Percentiles rank a stretch among this genome's conserved stretches.
These are phyloP conservation scores for Nyssa sinensis DNA, from an alignment of 148 eudicot genomes.

Conservation along the genomic window DNA sequence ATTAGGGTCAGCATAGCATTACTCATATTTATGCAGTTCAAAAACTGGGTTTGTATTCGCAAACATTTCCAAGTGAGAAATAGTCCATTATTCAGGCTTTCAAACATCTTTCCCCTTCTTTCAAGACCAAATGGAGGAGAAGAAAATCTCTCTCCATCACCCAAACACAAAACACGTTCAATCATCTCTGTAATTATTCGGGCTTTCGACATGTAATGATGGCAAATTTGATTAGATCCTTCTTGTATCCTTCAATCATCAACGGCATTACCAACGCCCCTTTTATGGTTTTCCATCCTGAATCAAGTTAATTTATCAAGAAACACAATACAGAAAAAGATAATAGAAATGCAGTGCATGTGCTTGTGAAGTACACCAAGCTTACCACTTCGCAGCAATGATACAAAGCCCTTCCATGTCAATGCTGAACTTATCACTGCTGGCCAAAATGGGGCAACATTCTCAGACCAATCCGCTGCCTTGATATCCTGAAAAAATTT, in stretches of 20 bases:
- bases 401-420: conserved; percentile 86
- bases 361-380: neutral
- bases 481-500: conserved; percentile 61
- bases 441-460: conserved; percentile 98
- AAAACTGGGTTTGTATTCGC: no score
- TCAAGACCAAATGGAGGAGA: no score
- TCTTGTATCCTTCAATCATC: conserved; percentile 92
- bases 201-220: conserved; percentile 88
- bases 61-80: no score
- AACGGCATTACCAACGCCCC: conserved; percentile 93
- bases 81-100: no score
- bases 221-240: conserved; percentile 79
- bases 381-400: conserved; percentile 74
- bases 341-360: neutral
- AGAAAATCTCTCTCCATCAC: no score
- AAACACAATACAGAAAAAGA: neutral
- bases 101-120: no score
- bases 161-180: no score
- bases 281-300: conserved; percentile 94
- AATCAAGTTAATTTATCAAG: neutral
- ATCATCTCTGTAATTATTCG: conserved; percentile 22
- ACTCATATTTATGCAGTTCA: no score
- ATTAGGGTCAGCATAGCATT: no score
- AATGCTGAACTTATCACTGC: conserved; percentile 90
- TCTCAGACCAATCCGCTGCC: conserved; percentile 79